Evolutionary conservation across 306 rosid species (phyloP), one percentile per base, ranked within the genome.

Genomic region (Begonia fuchsioides): DNA sequence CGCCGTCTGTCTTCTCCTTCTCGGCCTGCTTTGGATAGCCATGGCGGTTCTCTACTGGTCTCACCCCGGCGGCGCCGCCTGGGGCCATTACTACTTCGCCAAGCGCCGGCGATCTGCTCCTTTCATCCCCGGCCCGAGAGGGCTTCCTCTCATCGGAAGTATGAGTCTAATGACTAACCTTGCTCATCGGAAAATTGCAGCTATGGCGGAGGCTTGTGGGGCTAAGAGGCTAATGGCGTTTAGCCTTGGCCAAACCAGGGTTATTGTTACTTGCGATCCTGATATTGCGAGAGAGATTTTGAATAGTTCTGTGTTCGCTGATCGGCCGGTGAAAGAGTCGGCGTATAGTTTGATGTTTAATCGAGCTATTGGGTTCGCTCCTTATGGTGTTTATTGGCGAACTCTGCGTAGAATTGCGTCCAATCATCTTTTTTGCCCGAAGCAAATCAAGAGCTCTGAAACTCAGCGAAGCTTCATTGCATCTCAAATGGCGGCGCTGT

Each of bases 41-140:
- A 55, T 70, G 51, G 32, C 73, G 46, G 17, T 92, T 15, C 54
- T 65, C 48, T 59, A 63, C 69, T 82, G 98, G 96, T 76, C 77
- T 53, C 86, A 82, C 72, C 87, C 96, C 0, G 98, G 96, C 47
- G 98, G 98, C 51, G 96, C 96, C 8, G 94, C 98, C 19, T 92
- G 96, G 96, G 98, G 98, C 3, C 71, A 61, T 45, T 55, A 68
- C 66, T 53, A 44, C 51, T 54, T 4, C 40, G 12, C 45, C 57
- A 32, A 54, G 50, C 7, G 13, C 3, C 3, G 5, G 8, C 58
- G 41, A 32, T 49, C 11, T 3, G 18, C 11, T 8, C 1, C 35
- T 11, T 10, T 2, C 8, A 83, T 88, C 48, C 98, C 96, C 0
- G 98, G 98, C 7, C 98, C 96, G 0, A 75, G 72, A 61, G 98